Evolutionary conservation across 2,329 filamentous ascomycete genomes (phyloP).

Genomic region (Phaeophleospora eucalypticola): DNA sequence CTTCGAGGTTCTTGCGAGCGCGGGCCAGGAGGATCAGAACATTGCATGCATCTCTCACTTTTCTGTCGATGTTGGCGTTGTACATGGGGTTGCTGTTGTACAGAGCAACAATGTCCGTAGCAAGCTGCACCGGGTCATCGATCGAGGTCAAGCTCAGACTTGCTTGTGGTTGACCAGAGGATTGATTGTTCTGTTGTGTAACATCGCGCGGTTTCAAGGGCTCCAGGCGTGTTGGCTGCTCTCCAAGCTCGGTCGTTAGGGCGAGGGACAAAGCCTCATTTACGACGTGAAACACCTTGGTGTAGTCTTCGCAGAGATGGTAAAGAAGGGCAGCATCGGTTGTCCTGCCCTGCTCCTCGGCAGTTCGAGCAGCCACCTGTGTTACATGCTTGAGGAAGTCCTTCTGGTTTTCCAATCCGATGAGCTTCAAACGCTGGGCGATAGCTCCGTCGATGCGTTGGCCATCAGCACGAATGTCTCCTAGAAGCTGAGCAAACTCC

Average conservation of each 20-base stretch:
- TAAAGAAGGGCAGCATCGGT: conserved; percentile 93
- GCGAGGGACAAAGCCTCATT: conserved; percentile 88
- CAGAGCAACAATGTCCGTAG: conserved; percentile 57
- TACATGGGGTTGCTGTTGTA: conserved; percentile 61
- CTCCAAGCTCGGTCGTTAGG: conserved; percentile 78
- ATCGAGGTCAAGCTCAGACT: conserved; percentile 65
- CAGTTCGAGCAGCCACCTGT: conserved; percentile 82
- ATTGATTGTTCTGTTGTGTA: conserved; percentile 29
- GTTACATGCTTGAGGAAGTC: conserved; percentile 92
- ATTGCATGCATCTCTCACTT: conserved; percentile 56
- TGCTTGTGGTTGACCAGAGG: conserved; percentile 41
- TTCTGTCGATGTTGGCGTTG: conserved; percentile 54
- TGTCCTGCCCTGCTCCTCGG: conserved; percentile 88
- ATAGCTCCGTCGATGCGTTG: conserved; percentile 81
- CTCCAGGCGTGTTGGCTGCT: conserved; percentile 72
- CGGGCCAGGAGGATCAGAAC: conserved; percentile 58
- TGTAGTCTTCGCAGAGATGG: conserved; percentile 90
- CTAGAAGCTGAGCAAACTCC: conserved; percentile 89
- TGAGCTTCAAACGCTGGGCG: conserved; percentile 76
- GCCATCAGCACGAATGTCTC: conserved; percentile 84
- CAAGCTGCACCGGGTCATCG: conserved; percentile 62
- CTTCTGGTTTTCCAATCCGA: conserved; percentile 72
- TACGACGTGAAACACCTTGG: conserved; percentile 85
- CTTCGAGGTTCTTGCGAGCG: conserved; percentile 57
- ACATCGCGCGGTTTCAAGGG: conserved; percentile 68